A percentile compares a stretch with the other conserved stretches of the same genome.
phyloP scores from a whole-genome alignment of 148 eudicot genomes.

The Rhododendron mucronatum region DNA sequence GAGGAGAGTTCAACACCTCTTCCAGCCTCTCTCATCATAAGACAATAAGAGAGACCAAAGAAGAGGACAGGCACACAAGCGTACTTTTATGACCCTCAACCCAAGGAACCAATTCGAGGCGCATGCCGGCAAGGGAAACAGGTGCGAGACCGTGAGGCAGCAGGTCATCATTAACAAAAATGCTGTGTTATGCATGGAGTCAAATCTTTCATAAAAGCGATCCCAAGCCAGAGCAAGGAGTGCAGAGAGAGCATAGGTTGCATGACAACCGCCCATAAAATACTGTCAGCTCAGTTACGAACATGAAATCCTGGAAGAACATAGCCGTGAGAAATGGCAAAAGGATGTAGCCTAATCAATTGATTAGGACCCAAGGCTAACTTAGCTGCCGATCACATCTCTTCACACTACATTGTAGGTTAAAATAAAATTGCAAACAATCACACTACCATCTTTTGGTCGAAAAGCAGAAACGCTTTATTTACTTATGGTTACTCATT shows the following conservation, averaged over 20 bases:
- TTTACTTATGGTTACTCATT: neutral
- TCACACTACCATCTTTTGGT: neutral
- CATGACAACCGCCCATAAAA: neutral
- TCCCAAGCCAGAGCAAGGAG: neutral
- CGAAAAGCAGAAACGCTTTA: neutral
- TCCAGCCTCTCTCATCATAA: neutral
- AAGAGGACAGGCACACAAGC: neutral
- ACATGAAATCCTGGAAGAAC: neutral
- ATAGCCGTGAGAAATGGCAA: neutral
- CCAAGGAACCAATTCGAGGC: too few relatives aligned
- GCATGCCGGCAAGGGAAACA: neutral
- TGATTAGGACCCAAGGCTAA: neutral
- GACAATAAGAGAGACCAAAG: neutral
- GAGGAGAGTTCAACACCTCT: neutral
- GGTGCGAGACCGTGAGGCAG: neutral
- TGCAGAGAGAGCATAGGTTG: neutral
- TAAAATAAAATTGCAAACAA: neutral
- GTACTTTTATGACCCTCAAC: neutral
- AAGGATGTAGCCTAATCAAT: neutral
- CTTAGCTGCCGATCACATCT: neutral
- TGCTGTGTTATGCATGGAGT: neutral
- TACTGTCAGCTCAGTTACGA: neutral
- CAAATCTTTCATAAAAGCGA: neutral
- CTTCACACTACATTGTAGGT: neutral
- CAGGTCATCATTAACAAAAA: neutral